Evolutionary conservation across 1,139 yeast species (phyloP), one percentile per base, ranked within the genome.

Genomic region (Pichia kudriavzevii): DNA sequence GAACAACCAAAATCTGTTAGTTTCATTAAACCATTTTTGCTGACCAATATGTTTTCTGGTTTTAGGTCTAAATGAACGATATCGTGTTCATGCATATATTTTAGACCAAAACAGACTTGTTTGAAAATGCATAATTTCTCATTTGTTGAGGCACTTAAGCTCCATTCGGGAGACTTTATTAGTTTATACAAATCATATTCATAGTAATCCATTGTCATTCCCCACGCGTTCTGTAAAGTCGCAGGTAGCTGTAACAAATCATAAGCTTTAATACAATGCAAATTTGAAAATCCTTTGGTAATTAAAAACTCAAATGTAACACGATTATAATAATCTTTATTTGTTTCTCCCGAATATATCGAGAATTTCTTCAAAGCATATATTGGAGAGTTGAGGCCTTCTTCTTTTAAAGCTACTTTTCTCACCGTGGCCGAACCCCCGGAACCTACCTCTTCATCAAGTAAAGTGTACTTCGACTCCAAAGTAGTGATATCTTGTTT

Each of bases 1-100:
- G 83, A 72, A 15, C 78, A 79, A 39, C 93, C 93, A 56, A 80
- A 81, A 60, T 81, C 93, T 33, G 87, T 79, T 24, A 81, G 57
- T 50, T 80, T 79, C 31, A 79, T 74, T 21, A 77, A 53, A 2
- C 91, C 91, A 64, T 66, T 61, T 18, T 58, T 58, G 38, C 72
- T 70, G 25, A 79, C 50, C 34, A 79, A 61, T 10, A 79, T 59
- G 48, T 79, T 79, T 40, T 79, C 80, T 1, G 85, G 79, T 52
- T 79, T 79, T 41, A 79, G 55, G 58, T 79, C 87, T 26, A 77
- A 64, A 50, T 79, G 85, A 17, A 70, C 75, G 23, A 76, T 64
- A 53, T 71, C 80, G 36, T 61, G 52, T 30, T 69, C 72, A 51
- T 79, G 85, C 39, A 78, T 54, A 42, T 53, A 72, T 43, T 67